These are phyloP conservation scores for Pueraria montana DNA, from an alignment of 306 rosid genomes.

Conservation along the genomic window DNA sequence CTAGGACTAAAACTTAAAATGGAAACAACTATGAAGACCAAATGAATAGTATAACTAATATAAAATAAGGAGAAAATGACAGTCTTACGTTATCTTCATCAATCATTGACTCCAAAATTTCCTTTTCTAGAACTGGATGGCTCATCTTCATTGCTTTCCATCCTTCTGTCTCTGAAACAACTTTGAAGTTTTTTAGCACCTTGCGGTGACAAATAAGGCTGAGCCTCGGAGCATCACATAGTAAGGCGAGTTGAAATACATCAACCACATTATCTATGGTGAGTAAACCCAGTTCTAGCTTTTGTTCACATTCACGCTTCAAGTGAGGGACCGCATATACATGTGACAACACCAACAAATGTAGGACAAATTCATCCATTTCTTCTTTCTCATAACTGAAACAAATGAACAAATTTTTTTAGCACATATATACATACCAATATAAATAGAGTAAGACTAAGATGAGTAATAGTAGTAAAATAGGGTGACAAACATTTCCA, in stretches of 20 bases:
- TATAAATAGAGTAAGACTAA: conserved; percentile 2
- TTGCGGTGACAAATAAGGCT: conserved; percentile 80
- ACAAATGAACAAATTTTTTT: conserved; percentile 7
- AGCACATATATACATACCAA: background rate
- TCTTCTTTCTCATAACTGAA: conserved; percentile 76
- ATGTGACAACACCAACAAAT: conserved; percentile 82
- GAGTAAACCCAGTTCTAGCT: conserved; percentile 64
- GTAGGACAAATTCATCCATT: conserved; percentile 70
- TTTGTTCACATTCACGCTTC: conserved; percentile 75
- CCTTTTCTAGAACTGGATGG: conserved; percentile 79
- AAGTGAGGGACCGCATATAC: conserved; percentile 75
- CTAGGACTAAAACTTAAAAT: background rate
- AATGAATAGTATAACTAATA: background rate
- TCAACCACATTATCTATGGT: conserved; percentile 73
- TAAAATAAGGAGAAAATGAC: background rate
- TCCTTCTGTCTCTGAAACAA: conserved; percentile 70
- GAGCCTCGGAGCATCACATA: conserved; percentile 88
- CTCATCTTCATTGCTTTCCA: conserved; percentile 83
- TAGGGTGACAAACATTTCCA: background rate
- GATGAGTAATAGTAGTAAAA: background rate
- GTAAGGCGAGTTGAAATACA: conserved; percentile 80
- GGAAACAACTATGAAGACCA: background rate
- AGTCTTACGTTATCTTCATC: conserved; percentile 74
- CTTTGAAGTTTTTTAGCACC: conserved; percentile 67
- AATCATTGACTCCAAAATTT: conserved; percentile 58